Conservation (phyloP, 2,329 filamentous ascomycete genomes). For the Hyphodiscus sp. region DNA sequence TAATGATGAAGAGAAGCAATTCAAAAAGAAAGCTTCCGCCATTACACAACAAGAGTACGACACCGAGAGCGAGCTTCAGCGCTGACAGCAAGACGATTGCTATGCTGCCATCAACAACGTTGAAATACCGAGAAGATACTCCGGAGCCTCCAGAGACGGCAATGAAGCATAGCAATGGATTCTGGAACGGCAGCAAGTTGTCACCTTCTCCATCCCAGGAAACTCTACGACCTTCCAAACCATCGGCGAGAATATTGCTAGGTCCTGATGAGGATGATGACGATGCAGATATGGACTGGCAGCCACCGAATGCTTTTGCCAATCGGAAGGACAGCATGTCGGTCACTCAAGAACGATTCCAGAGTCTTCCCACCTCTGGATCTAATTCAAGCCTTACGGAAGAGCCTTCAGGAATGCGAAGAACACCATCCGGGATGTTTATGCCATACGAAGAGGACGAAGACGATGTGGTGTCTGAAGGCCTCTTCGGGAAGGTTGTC, state of each 20-base stretch:
- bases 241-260: constrained; percentile 53
- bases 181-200: constrained; percentile 32
- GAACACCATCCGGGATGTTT: constrained; percentile 83
- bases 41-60: constrained; percentile 31
- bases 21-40: constrained; percentile 34
- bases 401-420: constrained; percentile 56
- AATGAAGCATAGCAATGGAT: constrained; percentile 53
- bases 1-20: constrained; percentile 69
- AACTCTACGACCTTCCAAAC: constrained; percentile 62
- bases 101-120: constrained; percentile 59
- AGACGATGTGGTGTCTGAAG: constrained; percentile 52
- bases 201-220: constrained; percentile 72
- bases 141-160: constrained; percentile 58
- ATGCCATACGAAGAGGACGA: constrained; percentile 81
- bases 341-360: constrained; percentile 24
- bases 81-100: constrained; percentile 61
- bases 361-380: constrained; percentile 21
- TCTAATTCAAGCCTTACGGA: constrained; percentile 39
- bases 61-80: constrained; percentile 41
- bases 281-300: constrained; percentile 47
- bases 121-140: constrained; percentile 52
- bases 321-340: constrained; percentile 26
- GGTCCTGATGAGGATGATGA: constrained; percentile 45
- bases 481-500: constrained; percentile 33
- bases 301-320: constrained; percentile 28